Evolutionary conservation across 1,284 basidiomycete genomes (phyloP).

Genomic region (Takashimella koratensis): DNA sequence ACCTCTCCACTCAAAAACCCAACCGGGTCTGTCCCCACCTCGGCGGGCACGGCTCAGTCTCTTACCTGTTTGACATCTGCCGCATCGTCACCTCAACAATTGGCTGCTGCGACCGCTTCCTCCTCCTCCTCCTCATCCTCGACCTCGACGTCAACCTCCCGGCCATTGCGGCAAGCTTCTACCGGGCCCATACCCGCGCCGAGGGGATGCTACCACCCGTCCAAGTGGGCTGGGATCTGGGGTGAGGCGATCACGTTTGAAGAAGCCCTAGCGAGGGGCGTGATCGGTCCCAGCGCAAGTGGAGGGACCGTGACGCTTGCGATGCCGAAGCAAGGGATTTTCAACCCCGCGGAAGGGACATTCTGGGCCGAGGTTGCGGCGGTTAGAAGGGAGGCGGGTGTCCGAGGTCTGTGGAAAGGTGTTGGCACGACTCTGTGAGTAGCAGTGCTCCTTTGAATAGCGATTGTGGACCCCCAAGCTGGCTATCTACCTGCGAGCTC

Average conservation of each 20-base stretch:
- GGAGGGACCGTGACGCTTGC: conserved; percentile 19
- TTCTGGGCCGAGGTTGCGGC: conserved; percentile 76
- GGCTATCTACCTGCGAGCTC: neutral
- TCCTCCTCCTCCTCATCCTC: conserved; percentile 4
- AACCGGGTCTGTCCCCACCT: neutral
- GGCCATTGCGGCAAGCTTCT: conserved; percentile 9
- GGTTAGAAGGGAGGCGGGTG: conserved; percentile 71
- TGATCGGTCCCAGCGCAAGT: conserved; percentile 7
- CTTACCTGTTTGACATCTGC: conserved; percentile 22
- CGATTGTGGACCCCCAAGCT: no score
- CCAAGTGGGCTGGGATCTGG: conserved; percentile 50
- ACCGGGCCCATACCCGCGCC: conserved; percentile 26
- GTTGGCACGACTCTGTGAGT: conserved; percentile 79
- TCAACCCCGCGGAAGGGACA: conserved; percentile 47
- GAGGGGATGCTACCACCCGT: conserved; percentile 44
- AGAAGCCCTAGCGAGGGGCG: conserved; percentile 27
- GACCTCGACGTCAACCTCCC: conserved; percentile 7
- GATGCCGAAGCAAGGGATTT: conserved; percentile 9
- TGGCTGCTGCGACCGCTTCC: conserved; percentile 1
- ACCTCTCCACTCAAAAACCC: conserved; percentile 3
- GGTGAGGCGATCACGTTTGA: conserved; percentile 43
- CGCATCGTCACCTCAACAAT: conserved; percentile 6
- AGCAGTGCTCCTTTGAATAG: no score
- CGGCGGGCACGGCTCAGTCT: neutral
- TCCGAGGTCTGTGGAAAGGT: conserved; percentile 82